Evolutionary conservation across 805 yeast species (phyloP), one percentile per base, ranked within the genome.

Genomic region (Helenozyma rhizophorensis): DNA sequence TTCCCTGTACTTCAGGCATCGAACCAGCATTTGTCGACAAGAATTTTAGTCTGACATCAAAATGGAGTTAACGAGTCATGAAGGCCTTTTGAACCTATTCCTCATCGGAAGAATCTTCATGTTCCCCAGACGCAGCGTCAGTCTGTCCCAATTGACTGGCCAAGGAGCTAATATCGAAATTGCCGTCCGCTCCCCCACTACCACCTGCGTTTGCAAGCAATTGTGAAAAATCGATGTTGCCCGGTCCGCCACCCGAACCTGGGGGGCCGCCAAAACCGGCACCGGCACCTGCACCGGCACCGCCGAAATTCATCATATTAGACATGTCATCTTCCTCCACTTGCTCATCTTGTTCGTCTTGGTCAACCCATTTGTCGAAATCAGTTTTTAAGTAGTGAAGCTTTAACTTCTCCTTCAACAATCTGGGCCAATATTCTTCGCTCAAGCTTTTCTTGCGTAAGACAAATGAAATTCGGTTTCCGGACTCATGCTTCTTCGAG

Each of bases 281-380:
- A 36, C 50, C 53, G 13, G 63, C 68, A 24, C 60, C 60, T 38
- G 55, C 54, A 18, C 58, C 49, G 22, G 54, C 50, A 6, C 19
- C 19, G 5, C 19, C 19, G 19, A 17, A 17, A 8, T 17, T 17
- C 40, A 33, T 23, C 28, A 36, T 29, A 25, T 52, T 54, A 17
- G 47, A 50, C 45, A 44, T 39, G 45, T 38, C 41, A 33, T 56
- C 48, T 14, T 57, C 76, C 25, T 70, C 81, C 9, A 67, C 70
- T 32, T 60, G 68, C 37, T 79, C 89, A 25, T 86, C 88, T 64
- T 90, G 98, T 64, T 90, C 98, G 56, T 90, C 98, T 68, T 90
- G 97, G 56, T 90, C 98, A 25, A 85, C 95, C 98, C 98, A 90
- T 61, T 81, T 85, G 67, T 89, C 96, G 55, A 90, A 90, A 56